A percentile compares a stretch with the other conserved stretches of the same genome.
These are phyloP conservation scores for Ammopiptanthus mongolicus DNA, from an alignment of 306 rosid species.

Conservation along the genomic window DNA sequence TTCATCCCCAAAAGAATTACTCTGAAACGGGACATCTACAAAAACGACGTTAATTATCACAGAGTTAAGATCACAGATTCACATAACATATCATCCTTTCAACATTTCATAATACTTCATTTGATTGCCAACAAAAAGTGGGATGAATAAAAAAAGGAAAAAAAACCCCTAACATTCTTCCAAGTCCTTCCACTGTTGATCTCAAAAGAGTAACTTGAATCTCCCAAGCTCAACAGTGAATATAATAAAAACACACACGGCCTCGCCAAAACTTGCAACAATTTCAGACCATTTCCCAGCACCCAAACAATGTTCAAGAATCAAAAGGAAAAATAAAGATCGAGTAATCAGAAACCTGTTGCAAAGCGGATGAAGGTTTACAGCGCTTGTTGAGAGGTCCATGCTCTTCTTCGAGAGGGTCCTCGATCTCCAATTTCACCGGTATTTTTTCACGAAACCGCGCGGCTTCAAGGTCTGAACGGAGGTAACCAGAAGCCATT, in stretches of 20 bases:
- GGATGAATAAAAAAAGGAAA: background rate
- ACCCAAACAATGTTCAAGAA: background rate
- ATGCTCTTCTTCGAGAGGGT: constrained; percentile 54
- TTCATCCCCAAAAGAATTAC: background rate
- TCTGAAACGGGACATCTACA: background rate
- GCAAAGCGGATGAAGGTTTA: constrained; percentile 40
- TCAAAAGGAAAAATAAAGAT: background rate
- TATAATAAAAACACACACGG: background rate
- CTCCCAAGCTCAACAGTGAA: background rate
- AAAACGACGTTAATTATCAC: background rate
- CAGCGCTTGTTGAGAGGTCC: constrained; percentile 59
- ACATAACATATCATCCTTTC: no score
- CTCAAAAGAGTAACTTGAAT: background rate
- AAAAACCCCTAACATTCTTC: background rate
- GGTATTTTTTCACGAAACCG: constrained; percentile 38
- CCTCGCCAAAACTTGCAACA: background rate
- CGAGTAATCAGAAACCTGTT: constrained; percentile 38
- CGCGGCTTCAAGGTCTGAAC: constrained; percentile 38
- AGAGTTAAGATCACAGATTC: background rate
- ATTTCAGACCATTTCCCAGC: background rate
- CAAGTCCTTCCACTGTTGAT: background rate
- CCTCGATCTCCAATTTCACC: constrained; percentile 77
- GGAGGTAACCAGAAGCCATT: constrained; percentile 51
- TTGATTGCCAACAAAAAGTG: background rate
- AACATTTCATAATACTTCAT: no score